Conservation (phyloP, 2,329 filamentous ascomycete species). For the Ophiobolus disseminans region DNA sequence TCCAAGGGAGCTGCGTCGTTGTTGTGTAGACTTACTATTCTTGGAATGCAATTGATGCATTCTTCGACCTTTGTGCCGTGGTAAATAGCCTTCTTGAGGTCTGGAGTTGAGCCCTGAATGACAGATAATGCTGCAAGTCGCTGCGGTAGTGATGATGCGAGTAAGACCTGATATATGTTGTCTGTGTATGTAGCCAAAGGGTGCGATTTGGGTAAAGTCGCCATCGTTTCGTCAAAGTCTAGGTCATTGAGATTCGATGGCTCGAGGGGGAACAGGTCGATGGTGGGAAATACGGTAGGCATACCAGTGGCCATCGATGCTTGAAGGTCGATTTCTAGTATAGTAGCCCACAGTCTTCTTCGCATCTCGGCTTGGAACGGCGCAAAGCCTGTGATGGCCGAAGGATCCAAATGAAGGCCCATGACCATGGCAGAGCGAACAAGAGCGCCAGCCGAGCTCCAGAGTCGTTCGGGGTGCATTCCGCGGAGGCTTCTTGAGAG, state of each 20-base stretch:
- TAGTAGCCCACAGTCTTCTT: conserved; percentile 54
- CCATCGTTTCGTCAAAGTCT: conserved; percentile 21
- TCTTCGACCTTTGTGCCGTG: conserved; percentile 18
- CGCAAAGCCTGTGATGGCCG: conserved; percentile 41
- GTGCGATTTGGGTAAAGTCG: conserved; percentile 11
- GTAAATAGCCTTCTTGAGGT: conserved; percentile 18
- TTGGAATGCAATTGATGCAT: conserved; percentile 16
- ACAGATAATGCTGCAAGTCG: conserved; percentile 24
- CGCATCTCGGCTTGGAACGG: conserved; percentile 50
- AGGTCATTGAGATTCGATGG: conserved; percentile 27
- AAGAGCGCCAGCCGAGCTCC: conserved; percentile 44
- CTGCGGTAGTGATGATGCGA: conserved; percentile 22
- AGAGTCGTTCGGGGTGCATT: conserved; percentile 21
- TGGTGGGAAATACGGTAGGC: conserved; percentile 21
- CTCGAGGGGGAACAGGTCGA: conserved; percentile 11
- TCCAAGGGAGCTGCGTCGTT: conserved; percentile 2
- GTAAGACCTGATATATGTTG: conserved; percentile 23
- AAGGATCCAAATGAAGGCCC: conserved; percentile 52
- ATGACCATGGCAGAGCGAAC: conserved; percentile 52
- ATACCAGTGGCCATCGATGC: conserved; percentile 26
- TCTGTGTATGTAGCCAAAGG: conserved; percentile 20
- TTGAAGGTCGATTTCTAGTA: conserved; percentile 51
- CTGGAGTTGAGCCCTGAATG: conserved; percentile 17
- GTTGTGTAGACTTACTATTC: conserved; percentile 11
- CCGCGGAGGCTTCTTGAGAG: conserved; percentile 19